Evolutionary conservation across 768 basidiomycete genomes (phyloP), one percentile per base, ranked within the genome.

Genomic region (Coprinopsis cinerea): DNA sequence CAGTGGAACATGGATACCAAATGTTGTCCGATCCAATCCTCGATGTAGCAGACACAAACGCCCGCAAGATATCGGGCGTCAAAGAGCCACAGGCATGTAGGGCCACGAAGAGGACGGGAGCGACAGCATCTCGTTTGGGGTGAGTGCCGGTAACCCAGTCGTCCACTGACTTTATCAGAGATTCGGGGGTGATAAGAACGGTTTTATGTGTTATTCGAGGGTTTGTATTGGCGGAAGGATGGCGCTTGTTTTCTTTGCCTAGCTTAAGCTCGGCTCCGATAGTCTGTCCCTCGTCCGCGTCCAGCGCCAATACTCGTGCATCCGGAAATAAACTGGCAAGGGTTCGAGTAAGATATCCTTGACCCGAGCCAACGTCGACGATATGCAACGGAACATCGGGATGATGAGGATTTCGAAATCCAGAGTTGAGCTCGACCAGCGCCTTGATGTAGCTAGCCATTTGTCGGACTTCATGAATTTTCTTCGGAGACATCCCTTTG

Each of bases 21-120:
- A 34, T 34, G 9, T 39, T 50, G 7, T 39, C 9, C 10, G 34
- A 42, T 13, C 55, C 34, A 7, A 41, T 20, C n/a, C 42, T 22
- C 14, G 43, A 40, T 13, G 25, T 61, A 64, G 55, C 57, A 45
- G 6, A 57, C 56, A 75, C 50, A 55, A 77, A 78, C 39, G 78
- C 73, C 26, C 84, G 80, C 39, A 87, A 57, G 22, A 86, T 71
- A 55, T 83, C 80, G 24, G 81, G 74, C 1, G 84, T 85, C 32
- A 89, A 75, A 1, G 85, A 82, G 3, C 87, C 87, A 55, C 87
- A 89, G 1, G 85, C 84, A 55, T 89, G 87, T 28, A 89, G 71
- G 15, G 81, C 87, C 25, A 87, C 76, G 36, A 88, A 66, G 23
- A 85, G 63, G 7, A 86, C 74, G 1, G 81, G 81, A 20, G 64